Percentiles rank a stretch among this genome's conserved stretches.
Conservation (phyloP, 805 yeast species). For the Ogataea wickerhamii region DNA sequence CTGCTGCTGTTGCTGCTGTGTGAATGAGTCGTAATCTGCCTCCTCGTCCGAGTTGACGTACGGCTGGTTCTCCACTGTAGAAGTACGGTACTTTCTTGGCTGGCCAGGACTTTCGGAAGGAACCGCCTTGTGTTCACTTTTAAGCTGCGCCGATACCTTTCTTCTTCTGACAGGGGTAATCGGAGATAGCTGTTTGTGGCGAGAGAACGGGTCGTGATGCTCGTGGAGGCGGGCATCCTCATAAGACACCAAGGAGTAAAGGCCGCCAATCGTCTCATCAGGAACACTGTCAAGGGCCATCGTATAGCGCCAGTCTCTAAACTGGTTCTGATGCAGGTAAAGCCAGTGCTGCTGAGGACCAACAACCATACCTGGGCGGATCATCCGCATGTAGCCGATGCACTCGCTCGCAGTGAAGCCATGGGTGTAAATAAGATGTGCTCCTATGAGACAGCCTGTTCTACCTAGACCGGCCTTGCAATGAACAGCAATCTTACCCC, state of each 20-base stretch:
- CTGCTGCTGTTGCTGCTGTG: conserved; percentile 16
- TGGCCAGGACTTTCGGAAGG: conserved; percentile 96
- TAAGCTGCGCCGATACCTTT: conserved; percentile 63
- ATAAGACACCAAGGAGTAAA: conserved; percentile 56
- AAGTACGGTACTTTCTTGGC: conserved; percentile 68
- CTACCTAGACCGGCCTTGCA: conserved; percentile 98
- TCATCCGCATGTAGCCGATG: conserved; percentile 92
- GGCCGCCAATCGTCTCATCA: conserved; percentile 63
- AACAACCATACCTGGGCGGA: conserved; percentile 99
- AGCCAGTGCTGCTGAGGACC: conserved; percentile 99
- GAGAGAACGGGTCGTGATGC: conserved; percentile 36
- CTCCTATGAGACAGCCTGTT: conserved; percentile 97
- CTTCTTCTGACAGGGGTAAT: conserved; percentile 74
- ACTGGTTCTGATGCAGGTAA: conserved; percentile 91
- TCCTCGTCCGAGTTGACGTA: conserved; percentile 36
- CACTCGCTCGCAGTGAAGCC: conserved; percentile 97
- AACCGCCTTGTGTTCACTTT: conserved; percentile 67
- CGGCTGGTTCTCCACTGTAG: conserved; percentile 29
- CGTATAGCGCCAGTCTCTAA: conserved; percentile 93
- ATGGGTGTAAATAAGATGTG: conserved; percentile 91
- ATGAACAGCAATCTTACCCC: conserved; percentile 97
- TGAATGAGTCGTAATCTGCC: conserved; percentile 24
- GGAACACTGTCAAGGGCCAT: conserved; percentile 74
- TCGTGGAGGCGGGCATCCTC: conserved; percentile 50
- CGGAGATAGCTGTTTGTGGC: conserved; percentile 38